These are phyloP conservation scores for Solioccasus polychromus DNA, from an alignment of 768 basidiomycete species.

Conservation along the genomic window DNA sequence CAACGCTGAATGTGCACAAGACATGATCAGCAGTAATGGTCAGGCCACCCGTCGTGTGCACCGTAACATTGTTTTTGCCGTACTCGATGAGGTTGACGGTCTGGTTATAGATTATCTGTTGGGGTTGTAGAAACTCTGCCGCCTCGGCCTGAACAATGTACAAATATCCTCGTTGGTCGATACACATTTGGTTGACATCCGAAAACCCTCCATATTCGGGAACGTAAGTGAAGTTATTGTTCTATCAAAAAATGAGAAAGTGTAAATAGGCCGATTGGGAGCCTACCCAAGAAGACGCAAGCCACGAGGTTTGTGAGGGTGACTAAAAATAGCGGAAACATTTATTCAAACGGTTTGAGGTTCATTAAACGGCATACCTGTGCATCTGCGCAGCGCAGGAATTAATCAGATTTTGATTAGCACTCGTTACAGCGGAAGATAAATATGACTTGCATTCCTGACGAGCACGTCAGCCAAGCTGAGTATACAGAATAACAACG, in stretches of 20 bases:
- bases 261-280: neutral
- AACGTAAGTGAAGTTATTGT: conserved; percentile 60
- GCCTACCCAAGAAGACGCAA: conserved; percentile 62
- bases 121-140: conserved; percentile 45
- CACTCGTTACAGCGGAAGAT: neutral
- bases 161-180: conserved; percentile 65
- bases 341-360: neutral
- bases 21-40: conserved; percentile 53
- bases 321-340: conserved; percentile 42
- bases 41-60: conserved; percentile 44
- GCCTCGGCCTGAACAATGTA: conserved; percentile 57
- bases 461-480: conserved; percentile 2
- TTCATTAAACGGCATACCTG: conserved; percentile 18
- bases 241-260: conserved; percentile 30
- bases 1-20: conserved; percentile 66
- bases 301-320: conserved; percentile 61
- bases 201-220: conserved; percentile 57
- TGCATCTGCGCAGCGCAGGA: conserved; percentile 14
- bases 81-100: conserved; percentile 49
- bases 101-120: conserved; percentile 49
- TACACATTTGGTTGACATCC: conserved; percentile 46
- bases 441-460: conserved; percentile 28
- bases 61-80: conserved; percentile 41
- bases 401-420: conserved; percentile 4
- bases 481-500: neutral